These are phyloP conservation scores for Malassezia restricta DNA, from an alignment of 1,284 basidiomycete species.

Conservation along the genomic window DNA sequence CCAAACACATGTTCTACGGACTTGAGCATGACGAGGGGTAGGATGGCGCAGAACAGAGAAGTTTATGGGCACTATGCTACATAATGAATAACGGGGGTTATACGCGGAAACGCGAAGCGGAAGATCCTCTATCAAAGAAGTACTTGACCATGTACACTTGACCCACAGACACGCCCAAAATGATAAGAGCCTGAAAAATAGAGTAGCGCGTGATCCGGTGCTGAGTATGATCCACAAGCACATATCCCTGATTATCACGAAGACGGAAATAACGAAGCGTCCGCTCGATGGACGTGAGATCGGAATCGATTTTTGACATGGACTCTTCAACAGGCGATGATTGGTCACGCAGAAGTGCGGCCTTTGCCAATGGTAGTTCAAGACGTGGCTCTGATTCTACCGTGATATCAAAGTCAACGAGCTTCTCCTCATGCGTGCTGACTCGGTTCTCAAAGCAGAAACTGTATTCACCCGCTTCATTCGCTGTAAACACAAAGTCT, in stretches of 20 bases:
- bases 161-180: conserved; percentile 33
- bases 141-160: conserved; percentile 39
- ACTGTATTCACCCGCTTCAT: conserved; percentile 82
- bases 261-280: conserved; percentile 43
- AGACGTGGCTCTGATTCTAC: conserved; percentile 42
- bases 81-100: neutral
- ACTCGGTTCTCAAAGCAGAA: conserved; percentile 94
- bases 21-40: no score
- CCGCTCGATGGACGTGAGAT: conserved; percentile 27
- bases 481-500: conserved; percentile 92
- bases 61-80: no score
- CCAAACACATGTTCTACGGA: no score
- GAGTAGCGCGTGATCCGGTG: conserved; percentile 39
- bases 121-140: conserved; percentile 33
- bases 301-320: conserved; percentile 25
- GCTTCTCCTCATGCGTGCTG: conserved; percentile 32
- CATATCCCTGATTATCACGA: conserved; percentile 40
- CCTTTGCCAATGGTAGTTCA: conserved; percentile 31
- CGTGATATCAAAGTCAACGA: conserved; percentile 46
- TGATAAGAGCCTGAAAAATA: conserved; percentile 30
- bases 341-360: conserved; percentile 32
- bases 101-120: conserved; percentile 29
- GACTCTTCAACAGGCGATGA: conserved; percentile 38
- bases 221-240: conserved; percentile 37
- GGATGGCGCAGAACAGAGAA: no score